phyloP scores from a whole-genome alignment of 805 yeast species.

The Ogataea nitratoaversa region DNA sequence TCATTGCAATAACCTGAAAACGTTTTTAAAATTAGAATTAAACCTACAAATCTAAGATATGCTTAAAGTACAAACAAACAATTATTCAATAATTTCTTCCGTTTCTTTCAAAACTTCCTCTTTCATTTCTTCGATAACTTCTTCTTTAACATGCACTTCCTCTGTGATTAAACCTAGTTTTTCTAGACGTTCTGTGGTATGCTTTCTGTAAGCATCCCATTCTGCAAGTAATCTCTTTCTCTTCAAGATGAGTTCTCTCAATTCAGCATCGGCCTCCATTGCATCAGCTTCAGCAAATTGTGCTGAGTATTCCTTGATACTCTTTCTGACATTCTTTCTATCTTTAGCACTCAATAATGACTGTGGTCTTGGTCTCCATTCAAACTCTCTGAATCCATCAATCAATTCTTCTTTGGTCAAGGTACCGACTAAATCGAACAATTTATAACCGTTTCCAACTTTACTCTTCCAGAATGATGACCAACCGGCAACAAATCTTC shows the following conservation, averaged over 20 bases:
- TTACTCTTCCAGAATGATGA: conserved; percentile 82
- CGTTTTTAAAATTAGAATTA: no score
- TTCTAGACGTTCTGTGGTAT: conserved; percentile 43
- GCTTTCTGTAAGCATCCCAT: conserved; percentile 78
- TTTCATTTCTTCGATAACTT: conserved; percentile 70
- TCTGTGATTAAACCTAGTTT: conserved; percentile 44
- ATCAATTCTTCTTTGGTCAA: conserved; percentile 68
- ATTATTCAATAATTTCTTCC: conserved; percentile 58
- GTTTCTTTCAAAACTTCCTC: conserved; percentile 71
- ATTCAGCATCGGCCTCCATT: conserved; percentile 91
- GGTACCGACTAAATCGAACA: conserved; percentile 81
- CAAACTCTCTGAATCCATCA: conserved; percentile 81
- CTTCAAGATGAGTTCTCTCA: conserved; percentile 79
- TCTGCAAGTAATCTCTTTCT: conserved; percentile 79
- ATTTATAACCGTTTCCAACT: conserved; percentile 85
- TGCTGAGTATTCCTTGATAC: conserved; percentile 81
- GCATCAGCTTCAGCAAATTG: conserved; percentile 94
- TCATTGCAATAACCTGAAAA: no score
- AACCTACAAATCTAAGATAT: no score
- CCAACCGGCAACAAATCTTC: conserved; percentile 85
- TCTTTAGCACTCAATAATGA: conserved; percentile 71
- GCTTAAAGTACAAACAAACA: not conserved
- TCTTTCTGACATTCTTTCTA: conserved; percentile 86
- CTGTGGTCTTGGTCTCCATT: conserved; percentile 97
- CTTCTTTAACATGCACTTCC: conserved; percentile 44